Percentiles rank a stretch among this genome's conserved stretches.
Conservation (phyloP, 2,329 filamentous ascomycete species). For the Apiospora arundinis region DNA sequence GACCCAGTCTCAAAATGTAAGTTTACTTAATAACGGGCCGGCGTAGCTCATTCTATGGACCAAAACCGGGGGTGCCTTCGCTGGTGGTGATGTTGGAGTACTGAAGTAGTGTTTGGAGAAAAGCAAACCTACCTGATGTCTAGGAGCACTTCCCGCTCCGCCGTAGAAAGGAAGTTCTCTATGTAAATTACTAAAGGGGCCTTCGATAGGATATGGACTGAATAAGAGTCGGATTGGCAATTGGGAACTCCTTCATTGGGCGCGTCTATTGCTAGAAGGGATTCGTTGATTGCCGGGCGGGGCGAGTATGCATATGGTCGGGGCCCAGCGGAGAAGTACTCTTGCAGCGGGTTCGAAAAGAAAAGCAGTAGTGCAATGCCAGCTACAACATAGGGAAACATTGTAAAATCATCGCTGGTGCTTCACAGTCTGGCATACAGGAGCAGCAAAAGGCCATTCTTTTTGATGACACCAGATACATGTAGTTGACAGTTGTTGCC, state of each 20-base stretch:
- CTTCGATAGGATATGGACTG: constrained; percentile 54
- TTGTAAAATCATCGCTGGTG: constrained; percentile 30
- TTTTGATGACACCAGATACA: background rate
- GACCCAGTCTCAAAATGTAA: background rate
- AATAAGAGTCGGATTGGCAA: constrained; percentile 51
- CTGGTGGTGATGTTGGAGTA: background rate
- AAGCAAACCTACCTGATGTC: constrained; percentile 54
- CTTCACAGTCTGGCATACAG: constrained; percentile 5
- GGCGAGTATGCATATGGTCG: constrained; percentile 44
- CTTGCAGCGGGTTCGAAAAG: constrained; percentile 50
- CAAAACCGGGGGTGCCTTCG: constrained; percentile 12
- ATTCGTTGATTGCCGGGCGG: constrained; percentile 56
- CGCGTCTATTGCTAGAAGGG: constrained; percentile 55
- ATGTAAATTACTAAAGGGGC: constrained; percentile 61
- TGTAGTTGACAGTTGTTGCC: background rate
- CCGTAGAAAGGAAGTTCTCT: constrained; percentile 54
- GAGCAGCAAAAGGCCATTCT: background rate
- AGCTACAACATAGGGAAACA: constrained; percentile 54
- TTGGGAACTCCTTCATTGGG: constrained; percentile 40
- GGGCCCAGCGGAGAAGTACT: constrained; percentile 42
- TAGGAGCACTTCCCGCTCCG: constrained; percentile 54
- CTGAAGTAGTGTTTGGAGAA: background rate
- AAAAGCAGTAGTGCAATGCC: constrained; percentile 50
- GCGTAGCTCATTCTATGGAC: constrained; percentile 14
- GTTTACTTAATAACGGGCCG: background rate